These are phyloP conservation scores for Colletotrichum lupini DNA, from an alignment of 2,329 filamentous ascomycete genomes.

Conservation along the genomic window DNA sequence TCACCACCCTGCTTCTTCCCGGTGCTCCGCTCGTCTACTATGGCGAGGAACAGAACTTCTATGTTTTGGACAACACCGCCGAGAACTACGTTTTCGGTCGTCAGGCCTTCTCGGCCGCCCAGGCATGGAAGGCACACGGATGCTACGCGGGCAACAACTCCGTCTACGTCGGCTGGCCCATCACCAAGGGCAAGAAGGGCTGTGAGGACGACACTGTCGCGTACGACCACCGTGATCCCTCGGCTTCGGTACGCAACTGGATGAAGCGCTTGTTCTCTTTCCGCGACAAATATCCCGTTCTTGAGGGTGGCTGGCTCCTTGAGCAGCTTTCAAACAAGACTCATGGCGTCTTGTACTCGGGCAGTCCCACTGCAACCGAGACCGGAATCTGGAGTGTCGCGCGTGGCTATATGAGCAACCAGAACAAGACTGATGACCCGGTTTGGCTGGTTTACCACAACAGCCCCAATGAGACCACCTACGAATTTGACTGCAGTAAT, in stretches of 20 bases:
- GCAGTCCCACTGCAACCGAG: constrained; percentile 64
- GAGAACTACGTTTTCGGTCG: constrained; percentile 74
- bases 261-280: constrained; percentile 72
- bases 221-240: constrained; percentile 71
- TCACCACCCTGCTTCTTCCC: constrained; percentile 69
- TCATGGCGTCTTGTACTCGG: constrained; percentile 59
- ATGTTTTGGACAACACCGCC: constrained; percentile 72
- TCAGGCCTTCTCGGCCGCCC: constrained; percentile 69
- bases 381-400: constrained; percentile 70
- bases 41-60: constrained; percentile 75
- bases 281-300: constrained; percentile 63
- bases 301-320: constrained; percentile 69
- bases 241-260: constrained; percentile 69
- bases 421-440: constrained; percentile 61
- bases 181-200: constrained; percentile 62
- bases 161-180: constrained; percentile 68
- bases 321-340: constrained; percentile 68
- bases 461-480: constrained; percentile 59
- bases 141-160: constrained; percentile 68
- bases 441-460: constrained; percentile 66
- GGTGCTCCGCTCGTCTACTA: constrained; percentile 70
- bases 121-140: constrained; percentile 73
- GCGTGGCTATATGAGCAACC: constrained; percentile 61
- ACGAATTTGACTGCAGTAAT: constrained; percentile 65
- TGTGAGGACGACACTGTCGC: constrained; percentile 68